Evolutionary conservation across 768 basidiomycete species (phyloP).

Genomic region (Dendrothele bispora): DNA sequence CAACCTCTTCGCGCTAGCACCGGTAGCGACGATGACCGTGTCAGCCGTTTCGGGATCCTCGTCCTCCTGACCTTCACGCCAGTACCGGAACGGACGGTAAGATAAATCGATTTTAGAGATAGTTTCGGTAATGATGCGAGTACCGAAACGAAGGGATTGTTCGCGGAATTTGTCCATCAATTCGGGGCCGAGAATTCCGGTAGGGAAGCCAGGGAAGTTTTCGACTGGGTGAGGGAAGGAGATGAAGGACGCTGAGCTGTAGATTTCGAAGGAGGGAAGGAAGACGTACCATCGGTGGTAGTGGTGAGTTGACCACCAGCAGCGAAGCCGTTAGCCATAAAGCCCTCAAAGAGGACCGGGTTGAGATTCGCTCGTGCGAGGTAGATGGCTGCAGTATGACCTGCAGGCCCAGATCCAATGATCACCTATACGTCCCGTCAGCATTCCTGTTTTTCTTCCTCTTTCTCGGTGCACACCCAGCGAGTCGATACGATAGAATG

Average conservation of each 20-base stretch:
- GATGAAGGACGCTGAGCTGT: not conserved
- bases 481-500: not conserved
- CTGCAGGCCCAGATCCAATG: slow-evolving; percentile 92
- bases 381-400: slow-evolving; percentile 96
- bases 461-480: no score
- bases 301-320: slow-evolving; percentile 98
- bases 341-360: slow-evolving; percentile 96
- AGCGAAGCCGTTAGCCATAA: slow-evolving; percentile 98
- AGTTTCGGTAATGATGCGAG: slow-evolving; percentile 96
- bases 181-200: slow-evolving; percentile 91
- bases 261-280: not conserved
- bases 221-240: slow-evolving; percentile 54
- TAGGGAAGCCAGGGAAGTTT: slow-evolving; percentile 96
- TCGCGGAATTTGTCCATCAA: slow-evolving; percentile 99
- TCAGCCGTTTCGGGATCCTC: slow-evolving; percentile 91
- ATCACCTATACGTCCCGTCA: no score
- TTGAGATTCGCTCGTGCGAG: slow-evolving; percentile 94
- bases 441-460: no score
- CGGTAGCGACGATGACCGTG: slow-evolving; percentile 93
- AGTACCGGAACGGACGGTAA: slow-evolving; percentile 91
- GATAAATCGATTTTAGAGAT: slow-evolving; percentile 94
- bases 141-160: slow-evolving; percentile 93
- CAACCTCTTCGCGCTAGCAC: slow-evolving; percentile 92
- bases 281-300: slow-evolving; percentile 80
- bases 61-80: slow-evolving; percentile 88